Evolutionary conservation across 805 yeast species (phyloP).

Genomic region (Komagataella pseudopastoris): DNA sequence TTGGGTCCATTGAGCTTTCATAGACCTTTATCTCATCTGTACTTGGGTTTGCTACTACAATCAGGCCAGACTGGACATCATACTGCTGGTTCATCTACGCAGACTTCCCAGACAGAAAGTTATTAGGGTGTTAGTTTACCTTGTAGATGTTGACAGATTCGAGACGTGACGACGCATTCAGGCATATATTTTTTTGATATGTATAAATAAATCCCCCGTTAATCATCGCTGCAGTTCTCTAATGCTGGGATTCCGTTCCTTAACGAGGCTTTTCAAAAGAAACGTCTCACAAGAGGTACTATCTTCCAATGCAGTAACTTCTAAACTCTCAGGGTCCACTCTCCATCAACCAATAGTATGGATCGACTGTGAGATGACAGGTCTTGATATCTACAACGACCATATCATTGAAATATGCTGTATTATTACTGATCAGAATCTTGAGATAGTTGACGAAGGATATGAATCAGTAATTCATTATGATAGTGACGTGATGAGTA

Average conservation of each 20-base stretch:
- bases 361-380: conserved; percentile 99
- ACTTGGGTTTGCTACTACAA: neutral
- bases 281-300: neutral
- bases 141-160: too few relatives aligned
- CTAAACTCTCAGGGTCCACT: neutral
- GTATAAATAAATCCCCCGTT: neutral
- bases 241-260: neutral
- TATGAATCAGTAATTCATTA: conserved; percentile 75
- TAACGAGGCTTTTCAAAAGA: neutral
- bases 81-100: neutral
- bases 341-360: conserved; percentile 46
- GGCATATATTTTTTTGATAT: too few relatives aligned
- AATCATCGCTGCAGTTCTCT: neutral
- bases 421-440: conserved; percentile 71
- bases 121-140: too few relatives aligned
- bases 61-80: neutral
- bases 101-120: neutral
- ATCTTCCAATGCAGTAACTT: neutral
- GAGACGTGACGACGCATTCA: too few relatives aligned
- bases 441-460: conserved; percentile 58
- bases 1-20: neutral
- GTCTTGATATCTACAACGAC: conserved; percentile 69
- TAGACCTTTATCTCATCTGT: neutral
- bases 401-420: conserved; percentile 88
- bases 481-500: conserved; percentile 43